Percentiles rank a stretch among this genome's conserved stretches.
Evolutionary conservation across 495 filamentous ascomycete species (phyloP).

Genomic region (Penicillium riverlandense): DNA sequence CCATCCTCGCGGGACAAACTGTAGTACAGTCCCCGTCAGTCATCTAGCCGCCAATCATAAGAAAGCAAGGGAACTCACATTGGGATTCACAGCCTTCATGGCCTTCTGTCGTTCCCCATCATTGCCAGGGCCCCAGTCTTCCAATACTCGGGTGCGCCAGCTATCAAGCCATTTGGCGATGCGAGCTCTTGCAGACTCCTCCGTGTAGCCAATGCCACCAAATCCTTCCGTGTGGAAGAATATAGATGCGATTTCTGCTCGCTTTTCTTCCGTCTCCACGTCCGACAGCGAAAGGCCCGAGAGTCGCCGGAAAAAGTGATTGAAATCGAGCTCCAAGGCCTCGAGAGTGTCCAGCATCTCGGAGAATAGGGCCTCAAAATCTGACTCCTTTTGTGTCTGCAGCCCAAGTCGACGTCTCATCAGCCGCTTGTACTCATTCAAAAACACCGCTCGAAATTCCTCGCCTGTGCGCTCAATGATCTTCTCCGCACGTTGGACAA

Average conservation of each 20-base stretch:
- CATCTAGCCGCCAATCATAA: not conserved
- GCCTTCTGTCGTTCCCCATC: slow-evolving; percentile 55
- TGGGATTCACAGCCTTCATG: slow-evolving; percentile 87
- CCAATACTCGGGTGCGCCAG: slow-evolving; percentile 59
- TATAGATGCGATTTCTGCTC: slow-evolving; percentile 47
- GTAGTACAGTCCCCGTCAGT: not conserved
- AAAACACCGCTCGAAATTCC: slow-evolving; percentile 80
- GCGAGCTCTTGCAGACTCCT: slow-evolving; percentile 49
- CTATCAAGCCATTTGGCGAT: slow-evolving; percentile 68
- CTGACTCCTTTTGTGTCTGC: slow-evolving; percentile 51
- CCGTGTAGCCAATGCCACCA: slow-evolving; percentile 48
- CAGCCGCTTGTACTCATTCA: slow-evolving; percentile 75
- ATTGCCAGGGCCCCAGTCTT: slow-evolving; percentile 57
- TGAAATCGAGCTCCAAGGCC: slow-evolving; percentile 76
- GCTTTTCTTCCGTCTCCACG: slow-evolving; percentile 51
- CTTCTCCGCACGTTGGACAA: slow-evolving; percentile 73
- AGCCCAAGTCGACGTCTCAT: slow-evolving; percentile 77
- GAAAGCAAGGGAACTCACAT: slow-evolving; percentile 29
- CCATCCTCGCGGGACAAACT: slow-evolving; percentile 83
- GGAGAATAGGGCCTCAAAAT: slow-evolving; percentile 72
- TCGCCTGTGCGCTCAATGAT: slow-evolving; percentile 71
- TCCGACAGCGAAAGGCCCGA: slow-evolving; percentile 48
- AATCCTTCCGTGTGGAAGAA: slow-evolving; percentile 70
- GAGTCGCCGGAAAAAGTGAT: slow-evolving; percentile 81
- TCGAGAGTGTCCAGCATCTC: slow-evolving; percentile 79